A percentile compares a stretch with the other conserved stretches of the same genome.
Conservation (phyloP, 306 rosid genomes). For the Fragaria ananassa region DNA sequence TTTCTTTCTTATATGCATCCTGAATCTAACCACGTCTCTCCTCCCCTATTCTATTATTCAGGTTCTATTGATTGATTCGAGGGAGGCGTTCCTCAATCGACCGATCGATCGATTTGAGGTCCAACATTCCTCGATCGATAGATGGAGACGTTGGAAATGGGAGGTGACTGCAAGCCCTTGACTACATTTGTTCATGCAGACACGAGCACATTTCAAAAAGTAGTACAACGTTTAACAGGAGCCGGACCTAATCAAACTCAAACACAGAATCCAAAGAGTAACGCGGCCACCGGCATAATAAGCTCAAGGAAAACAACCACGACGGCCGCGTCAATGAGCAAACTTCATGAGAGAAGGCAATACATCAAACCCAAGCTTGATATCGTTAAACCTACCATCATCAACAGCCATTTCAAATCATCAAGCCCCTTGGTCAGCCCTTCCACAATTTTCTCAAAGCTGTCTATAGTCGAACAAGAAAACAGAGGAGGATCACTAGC, state of each 20-base stretch:
- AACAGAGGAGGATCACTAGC: constrained; percentile 28
- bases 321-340: constrained; percentile 16
- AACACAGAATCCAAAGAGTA: constrained; percentile 18
- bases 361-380: constrained; percentile 74
- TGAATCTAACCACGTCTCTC: not conserved
- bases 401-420: constrained; percentile 24
- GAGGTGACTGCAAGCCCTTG: constrained; percentile 43
- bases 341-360: constrained; percentile 78
- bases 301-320: constrained; percentile 12
- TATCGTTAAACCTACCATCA: constrained; percentile 55
- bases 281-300: not conserved
- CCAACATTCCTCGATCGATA: not conserved
- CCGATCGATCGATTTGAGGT: not conserved
- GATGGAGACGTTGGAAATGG: constrained; percentile 44
- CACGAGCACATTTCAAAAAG: constrained; percentile 59
- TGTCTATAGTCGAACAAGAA: constrained; percentile 44
- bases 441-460: constrained; percentile 50
- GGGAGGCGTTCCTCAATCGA: not conserved
- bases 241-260: constrained; percentile 29
- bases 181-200: constrained; percentile 80
- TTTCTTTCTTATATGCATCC: not conserved
- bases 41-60: not conserved
- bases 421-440: constrained; percentile 58
- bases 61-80: not conserved
- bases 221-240: constrained; percentile 77